phyloP scores from a whole-genome alignment of 352 stramenopile species.

The Phytophthora constricta region DNA sequence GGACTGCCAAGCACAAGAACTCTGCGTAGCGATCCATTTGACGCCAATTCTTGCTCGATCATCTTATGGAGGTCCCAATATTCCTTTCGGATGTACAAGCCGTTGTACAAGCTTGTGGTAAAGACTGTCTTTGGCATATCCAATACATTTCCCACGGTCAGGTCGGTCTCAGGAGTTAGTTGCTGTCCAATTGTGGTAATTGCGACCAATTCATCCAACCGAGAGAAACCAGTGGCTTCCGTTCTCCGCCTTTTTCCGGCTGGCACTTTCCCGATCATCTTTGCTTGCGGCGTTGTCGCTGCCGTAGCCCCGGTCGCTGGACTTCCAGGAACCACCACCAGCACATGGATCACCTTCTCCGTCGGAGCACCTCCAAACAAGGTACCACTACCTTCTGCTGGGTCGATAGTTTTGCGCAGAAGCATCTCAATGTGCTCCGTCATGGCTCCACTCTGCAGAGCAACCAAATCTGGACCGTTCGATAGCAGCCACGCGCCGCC shows the following conservation, averaged over 20 bases:
- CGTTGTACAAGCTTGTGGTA: background rate
- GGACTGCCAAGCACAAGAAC: slow-evolving; percentile 27
- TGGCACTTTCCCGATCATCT: background rate
- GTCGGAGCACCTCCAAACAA: too few species aligned
- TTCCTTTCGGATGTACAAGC: slow-evolving; percentile 30
- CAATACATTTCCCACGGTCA: background rate
- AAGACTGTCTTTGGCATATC: background rate
- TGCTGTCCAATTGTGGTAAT: background rate
- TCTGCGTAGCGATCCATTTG: background rate
- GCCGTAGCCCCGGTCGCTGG: background rate
- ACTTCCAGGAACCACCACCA: background rate
- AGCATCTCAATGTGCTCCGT: too few species aligned
- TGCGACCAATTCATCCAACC: background rate
- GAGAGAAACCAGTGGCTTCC: background rate
- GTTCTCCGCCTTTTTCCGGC: background rate
- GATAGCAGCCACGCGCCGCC: too few species aligned
- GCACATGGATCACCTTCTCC: background rate
- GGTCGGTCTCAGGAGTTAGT: background rate
- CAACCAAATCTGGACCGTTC: too few species aligned
- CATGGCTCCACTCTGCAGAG: too few species aligned
- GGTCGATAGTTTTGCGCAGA: too few species aligned
- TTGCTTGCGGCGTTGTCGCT: background rate
- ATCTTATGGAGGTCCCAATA: slow-evolving; percentile 26
- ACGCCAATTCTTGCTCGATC: slow-evolving; percentile 4
- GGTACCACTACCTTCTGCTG: too few species aligned